Conservation (phyloP, 2,329 filamentous ascomycete genomes). For the Grosmannia clavigera region DNA sequence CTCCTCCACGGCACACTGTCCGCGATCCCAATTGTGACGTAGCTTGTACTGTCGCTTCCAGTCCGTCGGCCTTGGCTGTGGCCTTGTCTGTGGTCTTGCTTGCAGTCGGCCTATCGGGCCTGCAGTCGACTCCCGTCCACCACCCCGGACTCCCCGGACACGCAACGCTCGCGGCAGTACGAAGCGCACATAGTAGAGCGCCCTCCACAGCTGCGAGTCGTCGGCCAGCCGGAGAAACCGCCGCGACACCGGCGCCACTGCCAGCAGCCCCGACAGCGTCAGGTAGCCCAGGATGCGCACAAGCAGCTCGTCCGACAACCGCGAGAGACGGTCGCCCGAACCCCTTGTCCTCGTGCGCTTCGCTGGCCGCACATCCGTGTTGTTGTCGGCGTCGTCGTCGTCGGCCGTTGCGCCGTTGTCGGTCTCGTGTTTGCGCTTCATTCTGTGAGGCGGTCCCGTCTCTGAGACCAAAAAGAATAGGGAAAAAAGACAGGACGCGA, state of each 20-base stretch:
- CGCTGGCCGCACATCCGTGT: neutral
- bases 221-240: slow-evolving; percentile 61
- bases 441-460: neutral
- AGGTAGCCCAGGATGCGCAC: slow-evolving; percentile 72
- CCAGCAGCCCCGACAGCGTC: slow-evolving; percentile 54
- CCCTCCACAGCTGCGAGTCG: slow-evolving; percentile 86
- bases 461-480: too few relatives aligned
- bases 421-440: neutral
- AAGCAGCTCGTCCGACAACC: slow-evolving; percentile 76
- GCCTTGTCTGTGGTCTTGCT: neutral
- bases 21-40: slow-evolving; percentile 80
- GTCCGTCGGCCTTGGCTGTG: slow-evolving; percentile 35
- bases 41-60: slow-evolving; percentile 88
- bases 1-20: slow-evolving; percentile 69
- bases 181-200: slow-evolving; percentile 76
- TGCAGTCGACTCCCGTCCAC: slow-evolving; percentile 14
- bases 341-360: neutral
- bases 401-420: neutral
- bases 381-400: neutral
- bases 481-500: neutral
- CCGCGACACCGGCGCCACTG: slow-evolving; percentile 52
- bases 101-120: too few relatives aligned
- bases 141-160: slow-evolving; percentile 49
- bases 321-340: slow-evolving; percentile 50
- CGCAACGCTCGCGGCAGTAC: slow-evolving; percentile 69